A percentile compares a stretch with the other conserved stretches of the same genome.
Conservation (phyloP, 1,284 basidiomycete genomes). For the Rhodotorula sp. region DNA sequence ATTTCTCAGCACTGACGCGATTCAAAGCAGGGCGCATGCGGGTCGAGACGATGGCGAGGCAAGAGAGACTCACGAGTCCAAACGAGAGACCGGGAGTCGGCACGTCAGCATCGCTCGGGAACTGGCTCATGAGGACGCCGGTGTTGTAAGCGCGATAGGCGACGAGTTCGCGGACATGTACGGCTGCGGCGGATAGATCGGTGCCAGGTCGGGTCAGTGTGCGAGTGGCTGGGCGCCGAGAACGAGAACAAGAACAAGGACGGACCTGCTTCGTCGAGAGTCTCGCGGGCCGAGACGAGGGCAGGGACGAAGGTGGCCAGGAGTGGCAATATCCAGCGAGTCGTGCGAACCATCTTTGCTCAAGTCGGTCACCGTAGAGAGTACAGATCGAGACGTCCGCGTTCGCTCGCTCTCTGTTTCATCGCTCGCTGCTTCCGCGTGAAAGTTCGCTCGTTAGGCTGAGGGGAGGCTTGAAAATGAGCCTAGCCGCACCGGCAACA, state of each 20-base stretch:
- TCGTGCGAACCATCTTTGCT: background rate
- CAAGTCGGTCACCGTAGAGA: too few relatives aligned
- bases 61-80: constrained; percentile 19
- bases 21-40: constrained; percentile 23
- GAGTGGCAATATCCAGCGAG: background rate
- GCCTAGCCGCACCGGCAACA: too few relatives aligned
- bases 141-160: constrained; percentile 23
- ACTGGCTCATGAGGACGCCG: constrained; percentile 32
- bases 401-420: too few relatives aligned
- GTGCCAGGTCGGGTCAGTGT: background rate
- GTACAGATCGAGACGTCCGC: too few relatives aligned
- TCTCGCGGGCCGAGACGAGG: constrained; percentile 24
- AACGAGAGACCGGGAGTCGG: constrained; percentile 29
- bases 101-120: constrained; percentile 11
- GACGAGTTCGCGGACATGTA: constrained; percentile 38
- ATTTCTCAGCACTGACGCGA: background rate
- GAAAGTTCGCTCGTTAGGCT: too few relatives aligned
- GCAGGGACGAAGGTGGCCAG: background rate
- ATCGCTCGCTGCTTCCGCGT: too few relatives aligned
- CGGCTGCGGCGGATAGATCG: constrained; percentile 16
- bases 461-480: too few relatives aligned
- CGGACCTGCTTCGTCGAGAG: constrained; percentile 37
- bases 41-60: background rate
- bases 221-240: background rate
- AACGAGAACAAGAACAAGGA: background rate